Evolutionary conservation across 2,329 filamentous ascomycete genomes (phyloP).

Genomic region (Colletotrichum musicola): DNA sequence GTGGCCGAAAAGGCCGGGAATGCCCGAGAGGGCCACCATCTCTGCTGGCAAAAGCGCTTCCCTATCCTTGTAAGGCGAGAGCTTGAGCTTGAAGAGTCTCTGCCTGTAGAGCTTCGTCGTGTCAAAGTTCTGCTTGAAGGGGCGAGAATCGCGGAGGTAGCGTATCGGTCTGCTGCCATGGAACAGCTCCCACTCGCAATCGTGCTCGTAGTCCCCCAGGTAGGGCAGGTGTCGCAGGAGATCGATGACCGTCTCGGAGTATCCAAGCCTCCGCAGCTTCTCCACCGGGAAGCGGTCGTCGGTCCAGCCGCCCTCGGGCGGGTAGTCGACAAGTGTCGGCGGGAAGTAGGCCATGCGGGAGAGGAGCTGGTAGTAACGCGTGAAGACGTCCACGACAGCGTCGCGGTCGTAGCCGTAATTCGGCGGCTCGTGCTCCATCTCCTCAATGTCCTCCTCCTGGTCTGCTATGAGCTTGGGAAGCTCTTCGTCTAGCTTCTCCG

Average conservation of each 20-base stretch:
- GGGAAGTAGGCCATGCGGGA: constrained; percentile 10
- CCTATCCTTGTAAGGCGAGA: constrained; percentile 12
- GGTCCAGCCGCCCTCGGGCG: constrained; percentile 13
- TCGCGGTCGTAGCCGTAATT: constrained; percentile 15
- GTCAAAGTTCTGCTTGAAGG: neutral
- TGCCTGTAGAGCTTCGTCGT: neutral
- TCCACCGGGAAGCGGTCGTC: neutral
- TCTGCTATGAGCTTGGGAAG: neutral
- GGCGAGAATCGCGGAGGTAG: constrained; percentile 18
- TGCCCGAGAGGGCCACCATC: constrained; percentile 6
- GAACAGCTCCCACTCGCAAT: constrained; percentile 19
- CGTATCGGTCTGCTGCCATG: constrained; percentile 8
- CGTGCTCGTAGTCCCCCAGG: constrained; percentile 16
- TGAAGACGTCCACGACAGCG: constrained; percentile 3
- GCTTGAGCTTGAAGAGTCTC: neutral
- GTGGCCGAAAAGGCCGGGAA: neutral
- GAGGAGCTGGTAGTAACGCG: constrained; percentile 14
- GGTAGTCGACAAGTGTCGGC: neutral
- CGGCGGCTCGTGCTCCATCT: neutral
- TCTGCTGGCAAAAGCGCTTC: neutral
- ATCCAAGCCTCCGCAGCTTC: neutral
- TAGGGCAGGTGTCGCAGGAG: constrained; percentile 26
- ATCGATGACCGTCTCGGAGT: constrained; percentile 18
- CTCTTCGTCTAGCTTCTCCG: neutral
- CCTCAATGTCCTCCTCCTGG: neutral